Base-by-base conservation (phyloP, 2,329 filamentous ascomycete genomes). In the Periconia macrospinosa region DNA sequence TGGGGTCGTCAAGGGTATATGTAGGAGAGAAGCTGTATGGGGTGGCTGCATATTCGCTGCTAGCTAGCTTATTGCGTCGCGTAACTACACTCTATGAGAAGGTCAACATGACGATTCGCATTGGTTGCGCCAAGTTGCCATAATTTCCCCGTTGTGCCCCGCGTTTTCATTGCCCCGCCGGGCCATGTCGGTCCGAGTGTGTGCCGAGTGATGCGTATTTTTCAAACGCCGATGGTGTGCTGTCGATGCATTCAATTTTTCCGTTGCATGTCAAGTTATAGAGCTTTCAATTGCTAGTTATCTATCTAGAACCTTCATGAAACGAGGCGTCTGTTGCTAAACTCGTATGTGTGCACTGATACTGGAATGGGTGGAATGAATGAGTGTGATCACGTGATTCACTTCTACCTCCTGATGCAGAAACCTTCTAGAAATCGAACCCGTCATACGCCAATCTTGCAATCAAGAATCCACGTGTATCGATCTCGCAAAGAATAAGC, bases 131-230 rank as follows among this genome's bases (percentile, higher is more conserved):
- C 23, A 8, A 27, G 23, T 27, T 27, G 23, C 23, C 23, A 27
- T 27, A 14, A 14, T 37, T 37, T 6, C 11, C 5, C 33, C 33
- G 11, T 13, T 5, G 47, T 49, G 53, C 55, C 60, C 62, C 61
- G 54, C 63, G 62, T 55, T 55, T 49, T 14, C 57, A 59, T 17
- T 63, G 52, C 66, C 62, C 65, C 63, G 60, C 63, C 65, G 65
- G 66, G 30, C 17, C 50, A 57, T 54, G 50, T 62, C 62, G 58
- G 60, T 40, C 64, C 62, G 62, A 51, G 43, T 30, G 51, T 13
- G 27, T 19, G n/a, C 33, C 40, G 47, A 43, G 23, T 18, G 18
- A 41, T 46, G 18, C 18, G 49, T 41, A 15, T 41, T 41, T n/a
- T 18, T 41, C 47, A 49, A 49, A 49, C 23, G 40, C 47, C 40